Base-by-base conservation (phyloP, 371 early-diverging fungal genomes). In the Saksenaea vasiformis region DNA sequence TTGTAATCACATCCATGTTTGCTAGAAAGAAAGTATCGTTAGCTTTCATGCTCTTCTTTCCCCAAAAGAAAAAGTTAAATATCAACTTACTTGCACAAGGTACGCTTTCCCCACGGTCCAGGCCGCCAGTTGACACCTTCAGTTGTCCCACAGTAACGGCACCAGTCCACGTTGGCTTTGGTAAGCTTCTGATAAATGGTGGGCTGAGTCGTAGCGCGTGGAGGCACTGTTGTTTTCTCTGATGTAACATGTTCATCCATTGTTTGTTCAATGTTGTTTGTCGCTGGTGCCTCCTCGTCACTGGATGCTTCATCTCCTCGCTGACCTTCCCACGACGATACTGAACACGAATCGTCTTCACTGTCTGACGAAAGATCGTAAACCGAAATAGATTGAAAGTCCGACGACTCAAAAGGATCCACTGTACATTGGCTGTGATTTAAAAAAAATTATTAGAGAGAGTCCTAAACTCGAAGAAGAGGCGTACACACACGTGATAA, bases 1-100 rank as follows among this genome's bases (percentile, higher is more conserved):
- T 94, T 93, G 76, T 93, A 95, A 80, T 94, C 94, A 71, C 95
- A 95, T 41, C 95, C 95, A 71, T 95, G 95, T 75, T 95, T 94
- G 76, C 84, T 86, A 70, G 31, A 15, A 56, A 53, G 28, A 35
- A 54, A 55, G 56, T 53, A 61, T 39, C 56, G 31, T 44, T 36
- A 55, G n/a, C 15, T 58, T 1, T 57, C 38, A 19, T 10, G 38
- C 17, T 36, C 24, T 37, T 5, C 24, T 39, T 44, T 39, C 31
- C 26, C 35, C 31, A 10, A 15, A 51, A 27, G 37, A 56, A 35
- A 56, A 58, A 37, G 34, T 37, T 38, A 39, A 56, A 31, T n/a
- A 10, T 51, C 22, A 27, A 83, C 82, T 69, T 80, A 87, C 86
- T 95, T 95, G 91, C 95, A 95, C 59, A 95, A 83, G 4, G 95